Conservation (phyloP, 495 filamentous ascomycete species). For the Xylaria cubensis region DNA sequence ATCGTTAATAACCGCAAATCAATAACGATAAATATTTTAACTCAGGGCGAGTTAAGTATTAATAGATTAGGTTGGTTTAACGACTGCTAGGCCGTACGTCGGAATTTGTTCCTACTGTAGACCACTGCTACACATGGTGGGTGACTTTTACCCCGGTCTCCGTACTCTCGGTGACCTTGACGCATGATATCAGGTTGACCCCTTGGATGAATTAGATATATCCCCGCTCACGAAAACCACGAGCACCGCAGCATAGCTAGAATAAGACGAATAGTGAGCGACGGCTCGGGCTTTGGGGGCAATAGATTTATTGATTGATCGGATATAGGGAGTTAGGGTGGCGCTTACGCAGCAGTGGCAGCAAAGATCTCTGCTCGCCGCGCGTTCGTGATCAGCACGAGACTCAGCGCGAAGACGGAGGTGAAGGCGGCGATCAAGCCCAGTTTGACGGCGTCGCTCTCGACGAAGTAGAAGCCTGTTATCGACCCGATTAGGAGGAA, state of each 20-base stretch:
- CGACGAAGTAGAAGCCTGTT: constrained; percentile 22
- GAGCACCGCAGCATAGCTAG: constrained; percentile 30
- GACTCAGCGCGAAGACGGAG: constrained; percentile 23
- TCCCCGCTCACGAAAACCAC: constrained; percentile 30
- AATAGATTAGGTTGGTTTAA: no score
- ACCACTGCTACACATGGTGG: no score
- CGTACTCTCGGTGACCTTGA: no score
- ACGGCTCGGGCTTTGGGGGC: no score
- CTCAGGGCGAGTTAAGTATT: no score
- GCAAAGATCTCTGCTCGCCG: constrained; percentile 29
- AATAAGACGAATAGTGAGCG: not conserved
- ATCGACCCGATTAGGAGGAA: constrained; percentile 31
- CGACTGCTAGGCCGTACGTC: no score
- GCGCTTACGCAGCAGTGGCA: constrained; percentile 29
- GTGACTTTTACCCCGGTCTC: no score
- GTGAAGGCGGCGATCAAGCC: constrained; percentile 27
- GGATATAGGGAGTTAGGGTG: no score
- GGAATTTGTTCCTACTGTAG: no score
- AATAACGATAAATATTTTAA: no score
- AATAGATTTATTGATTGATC: no score
- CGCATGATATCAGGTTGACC: not conserved
- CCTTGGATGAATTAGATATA: not conserved
- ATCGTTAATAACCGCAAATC: no score
- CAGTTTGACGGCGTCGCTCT: constrained; percentile 4
- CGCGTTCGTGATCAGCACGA: constrained; percentile 30